Base-by-base conservation (phyloP, 2,329 filamentous ascomycete genomes). In the Trichoderma breve region DNA sequence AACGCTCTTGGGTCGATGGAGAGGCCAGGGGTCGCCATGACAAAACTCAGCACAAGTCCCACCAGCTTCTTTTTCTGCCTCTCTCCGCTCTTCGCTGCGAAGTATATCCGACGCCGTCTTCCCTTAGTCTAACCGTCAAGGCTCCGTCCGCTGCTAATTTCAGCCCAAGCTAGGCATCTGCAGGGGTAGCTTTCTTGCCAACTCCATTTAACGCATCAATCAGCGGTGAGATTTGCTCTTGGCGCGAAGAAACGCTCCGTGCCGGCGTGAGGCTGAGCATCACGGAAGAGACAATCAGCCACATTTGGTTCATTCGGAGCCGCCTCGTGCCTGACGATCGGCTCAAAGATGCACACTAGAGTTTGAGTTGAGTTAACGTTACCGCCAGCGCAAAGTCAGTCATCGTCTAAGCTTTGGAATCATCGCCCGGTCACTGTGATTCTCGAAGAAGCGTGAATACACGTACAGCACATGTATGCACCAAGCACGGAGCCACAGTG, bases 221-320 rank as follows among this genome's bases (percentile, higher is more conserved):
- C 64, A 26, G 64, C 64, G 64, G 64, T 67, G 64, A 39, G 64
- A 14, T 63, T 63, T 18, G 34, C 60, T 43, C 36, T 63, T 63
- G 34, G 36, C 36, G 60, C 60, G 24, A 47, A 18, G 18, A 64
- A 21, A 43, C 24, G 34, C 51, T 53, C 36, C 53, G 18, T 68
- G 34, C 53, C 43, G 34, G 51, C 53, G 18, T 68, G 65, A 68
- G 65, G 65, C 65, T 68, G 65, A 68, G 65, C n/a, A 57, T 21
- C n/a, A n/a, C 36, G 7, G 53, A 60, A 3, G 65, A 60, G 2
- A 58, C 24, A 8, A 60, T 6, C 12, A 43, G 53, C 65, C 65
- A 58, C 34, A 11, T 12, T 43, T 12, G 32, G 51, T 67, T 67
- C 34, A 24, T 28, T 36, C 21, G 51, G 64, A 34, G 32, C 64